Evolutionary conservation across 73 alveolate genomes (phyloP).

Genomic region (Paraurostyla sp.): DNA sequence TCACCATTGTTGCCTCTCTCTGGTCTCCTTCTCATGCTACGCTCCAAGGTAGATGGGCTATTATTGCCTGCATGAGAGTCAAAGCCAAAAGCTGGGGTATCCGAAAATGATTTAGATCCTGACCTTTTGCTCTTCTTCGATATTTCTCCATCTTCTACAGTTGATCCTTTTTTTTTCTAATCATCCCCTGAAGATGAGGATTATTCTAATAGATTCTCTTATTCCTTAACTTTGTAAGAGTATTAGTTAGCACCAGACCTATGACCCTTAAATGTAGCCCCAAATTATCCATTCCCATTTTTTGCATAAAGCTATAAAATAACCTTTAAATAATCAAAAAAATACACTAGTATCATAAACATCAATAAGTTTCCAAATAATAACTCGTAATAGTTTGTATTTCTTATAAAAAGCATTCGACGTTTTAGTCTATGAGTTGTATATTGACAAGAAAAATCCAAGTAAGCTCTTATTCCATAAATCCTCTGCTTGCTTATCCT

Average conservation of each 20-base stretch:
- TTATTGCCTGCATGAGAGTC: neutral
- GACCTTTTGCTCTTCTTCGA: neutral
- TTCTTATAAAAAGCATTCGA: constrained; percentile 18
- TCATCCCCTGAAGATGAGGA: neutral
- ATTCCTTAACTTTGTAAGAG: constrained; percentile 7
- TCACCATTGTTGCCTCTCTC: neutral
- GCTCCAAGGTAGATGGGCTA: no score
- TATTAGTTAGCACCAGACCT: no score
- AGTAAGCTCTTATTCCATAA: constrained; percentile 7
- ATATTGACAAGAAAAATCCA: constrained; percentile 14
- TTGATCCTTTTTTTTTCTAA: constrained; percentile 3
- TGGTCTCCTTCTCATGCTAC: neutral
- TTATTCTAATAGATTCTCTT: neutral
- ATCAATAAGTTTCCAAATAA: neutral
- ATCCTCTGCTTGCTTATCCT: constrained; percentile 5
- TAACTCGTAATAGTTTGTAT: neutral
- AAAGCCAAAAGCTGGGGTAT: constrained; percentile 28
- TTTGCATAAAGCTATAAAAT: no score
- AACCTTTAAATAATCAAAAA: no score
- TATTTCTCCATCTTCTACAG: neutral
- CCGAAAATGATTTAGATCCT: neutral
- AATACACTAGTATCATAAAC: constrained; percentile 16
- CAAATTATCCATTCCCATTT: no score
- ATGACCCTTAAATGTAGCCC: no score
- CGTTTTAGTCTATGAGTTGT: neutral